Base-by-base conservation (phyloP, 495 filamentous ascomycete species). In the Jackrogersella multiformis region DNA sequence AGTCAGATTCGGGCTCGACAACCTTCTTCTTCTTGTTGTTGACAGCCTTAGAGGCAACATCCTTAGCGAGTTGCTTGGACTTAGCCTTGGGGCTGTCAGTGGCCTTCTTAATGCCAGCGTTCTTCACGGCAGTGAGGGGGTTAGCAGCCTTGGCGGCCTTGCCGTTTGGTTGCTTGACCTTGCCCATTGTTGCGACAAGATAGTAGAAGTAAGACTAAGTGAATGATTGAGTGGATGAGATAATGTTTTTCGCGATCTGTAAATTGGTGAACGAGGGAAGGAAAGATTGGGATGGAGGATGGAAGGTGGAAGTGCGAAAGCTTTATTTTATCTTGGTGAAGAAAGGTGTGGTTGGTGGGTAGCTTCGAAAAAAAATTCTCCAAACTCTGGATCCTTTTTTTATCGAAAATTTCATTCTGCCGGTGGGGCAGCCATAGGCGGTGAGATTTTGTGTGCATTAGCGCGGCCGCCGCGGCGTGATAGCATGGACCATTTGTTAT, bases 141-240 rank as follows among this genome's bases (percentile, higher is more conserved):
- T 78, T 74, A 49, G 75, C 41, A 64, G 75, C 64, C 64, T 73
- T 79, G 49, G 67, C 52, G 58, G 70, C 67, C 70, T 79, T 79
- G 77, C 73, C 75, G 71, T 82, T 82, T 74, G 77, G 73, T 62
- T 82, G 78, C 75, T 85, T 85, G 41, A 79, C 73, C 79, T 87
- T 87, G 76, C 79, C 85, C 86, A 88, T 89, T 74, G 72, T 80
- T 42, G 57, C 77, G 56, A 55, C 1, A 13, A 52, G 39, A 41
- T 63, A 52, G 49, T 3, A 30, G 26, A 30, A 30, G n/a, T 16
- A 28, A 5, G 51, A 51, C 62, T 45, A 61, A 51, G 53, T 32
- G 36, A 52, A 32, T 44, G 41, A 55, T 44, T 62, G 54, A 60
- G 45, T 46, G 41, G 39, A 30, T 4, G 26, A 24, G 59, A 64